Evolutionary conservation across 1,139 yeast genomes (phyloP).

Genomic region (Waltiozyma sp.): DNA sequence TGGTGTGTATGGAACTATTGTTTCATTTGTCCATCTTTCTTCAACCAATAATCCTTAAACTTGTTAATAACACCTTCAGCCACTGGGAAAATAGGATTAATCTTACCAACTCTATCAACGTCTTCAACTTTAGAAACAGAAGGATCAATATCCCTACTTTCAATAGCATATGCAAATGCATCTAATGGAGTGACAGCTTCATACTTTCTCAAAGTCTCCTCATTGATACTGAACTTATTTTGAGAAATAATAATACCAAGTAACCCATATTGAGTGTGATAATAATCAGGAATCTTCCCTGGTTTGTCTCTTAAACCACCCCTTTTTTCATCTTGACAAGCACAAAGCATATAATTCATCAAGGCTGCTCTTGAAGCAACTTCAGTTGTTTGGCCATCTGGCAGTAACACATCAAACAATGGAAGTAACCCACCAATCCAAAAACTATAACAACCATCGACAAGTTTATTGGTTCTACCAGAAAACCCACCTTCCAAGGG

Average conservation of each 20-base stretch:
- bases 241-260: slow-evolving; percentile 70
- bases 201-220: slow-evolving; percentile 15
- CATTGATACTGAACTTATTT: slow-evolving; percentile 29
- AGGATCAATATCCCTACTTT: slow-evolving; percentile 9
- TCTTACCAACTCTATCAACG: slow-evolving; percentile 21
- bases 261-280: slow-evolving; percentile 81
- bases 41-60: slow-evolving; percentile 3
- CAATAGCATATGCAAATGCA: slow-evolving; percentile 20
- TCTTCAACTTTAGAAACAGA: slow-evolving; percentile 8
- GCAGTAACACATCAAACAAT: slow-evolving; percentile 43
- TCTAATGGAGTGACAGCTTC: slow-evolving; percentile 12
- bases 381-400: slow-evolving; percentile 7
- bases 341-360: slow-evolving; percentile 54
- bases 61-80: slow-evolving; percentile 25
- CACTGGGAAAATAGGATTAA: slow-evolving; percentile 60
- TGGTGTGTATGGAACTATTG: no score
- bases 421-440: slow-evolving; percentile 86
- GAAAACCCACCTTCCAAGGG: slow-evolving; percentile 73
- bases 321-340: slow-evolving; percentile 49
- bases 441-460: slow-evolving; percentile 92
- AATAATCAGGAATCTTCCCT: slow-evolving; percentile 67
- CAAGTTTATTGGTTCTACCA: slow-evolving; percentile 87
- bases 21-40: not conserved
- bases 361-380: slow-evolving; percentile 46
- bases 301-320: slow-evolving; percentile 93